These are phyloP conservation scores for Marasmius oreades DNA, from an alignment of 1,284 basidiomycete species.

Conservation along the genomic window DNA sequence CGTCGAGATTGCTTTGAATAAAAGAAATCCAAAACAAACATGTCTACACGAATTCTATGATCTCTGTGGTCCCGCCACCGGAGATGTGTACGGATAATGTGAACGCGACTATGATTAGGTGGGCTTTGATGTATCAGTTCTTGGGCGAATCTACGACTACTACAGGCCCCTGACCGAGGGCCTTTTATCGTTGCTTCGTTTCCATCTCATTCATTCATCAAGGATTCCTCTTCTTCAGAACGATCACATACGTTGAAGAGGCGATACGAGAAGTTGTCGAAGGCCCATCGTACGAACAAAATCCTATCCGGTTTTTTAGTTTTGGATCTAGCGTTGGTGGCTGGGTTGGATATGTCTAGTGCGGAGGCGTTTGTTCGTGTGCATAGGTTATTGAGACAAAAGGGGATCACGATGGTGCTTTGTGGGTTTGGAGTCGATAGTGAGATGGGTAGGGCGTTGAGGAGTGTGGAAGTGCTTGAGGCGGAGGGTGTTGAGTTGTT, in stretches of 20 bases:
- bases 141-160: no score
- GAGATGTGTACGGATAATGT: no score
- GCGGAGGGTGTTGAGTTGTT: slow-evolving; percentile 83
- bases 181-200: background rate
- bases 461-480: slow-evolving; percentile 64
- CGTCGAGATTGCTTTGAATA: no score
- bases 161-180: no score
- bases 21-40: no score
- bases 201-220: background rate
- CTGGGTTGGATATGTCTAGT: slow-evolving; percentile 91
- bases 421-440: slow-evolving; percentile 76
- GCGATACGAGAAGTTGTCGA: slow-evolving; percentile 77
- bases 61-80: no score
- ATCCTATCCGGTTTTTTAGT: slow-evolving; percentile 89
- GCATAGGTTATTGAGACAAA: slow-evolving; percentile 77
- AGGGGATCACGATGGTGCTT: slow-evolving; percentile 82
- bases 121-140: no score
- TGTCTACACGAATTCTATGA: no score
- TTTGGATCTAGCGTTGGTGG: slow-evolving; percentile 82
- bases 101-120: no score
- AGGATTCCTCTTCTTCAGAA: slow-evolving; percentile 96
- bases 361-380: slow-evolving; percentile 95
- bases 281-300: slow-evolving; percentile 69
- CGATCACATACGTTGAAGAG: slow-evolving; percentile 86
- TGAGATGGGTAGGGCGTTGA: slow-evolving; percentile 66